Conservation (phyloP, 169 alveolate species). For the Theileria annulata region DNA sequence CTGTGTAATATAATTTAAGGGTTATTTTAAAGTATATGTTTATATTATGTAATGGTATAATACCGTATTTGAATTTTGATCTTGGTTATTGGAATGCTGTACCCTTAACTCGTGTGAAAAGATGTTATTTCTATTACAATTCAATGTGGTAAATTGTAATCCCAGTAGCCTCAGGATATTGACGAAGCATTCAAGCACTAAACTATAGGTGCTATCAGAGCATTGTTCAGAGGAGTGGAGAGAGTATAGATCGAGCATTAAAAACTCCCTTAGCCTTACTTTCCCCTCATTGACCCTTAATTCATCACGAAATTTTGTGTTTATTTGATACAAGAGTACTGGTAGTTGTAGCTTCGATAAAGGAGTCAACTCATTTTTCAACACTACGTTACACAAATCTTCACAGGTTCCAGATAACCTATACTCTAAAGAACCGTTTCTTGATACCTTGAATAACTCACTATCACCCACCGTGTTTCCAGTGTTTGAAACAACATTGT, state of each 20-base stretch:
- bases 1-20: not conserved
- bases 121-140: not conserved
- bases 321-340: slow-evolving; percentile 34
- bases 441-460: not conserved
- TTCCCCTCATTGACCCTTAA: slow-evolving; percentile 30
- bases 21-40: not conserved
- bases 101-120: slow-evolving; percentile 38
- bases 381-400: slow-evolving; percentile 27
- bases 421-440: slow-evolving; percentile 26
- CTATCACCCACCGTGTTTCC: slow-evolving; percentile 6
- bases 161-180: slow-evolving; percentile 16
- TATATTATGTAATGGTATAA: not conserved
- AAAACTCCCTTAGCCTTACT: slow-evolving; percentile 52
- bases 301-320: slow-evolving; percentile 64
- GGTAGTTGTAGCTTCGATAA: slow-evolving; percentile 42
- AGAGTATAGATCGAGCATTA: slow-evolving; percentile 62
- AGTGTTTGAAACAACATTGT: not conserved
- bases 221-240: slow-evolving; percentile 43
- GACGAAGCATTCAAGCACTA: slow-evolving; percentile 19
- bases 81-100: not conserved
- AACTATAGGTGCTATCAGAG: slow-evolving; percentile 13
- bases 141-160: not conserved
- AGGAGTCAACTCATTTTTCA: slow-evolving; percentile 15
- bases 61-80: slow-evolving; percentile 2
- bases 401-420: slow-evolving; percentile 61